A percentile compares a stretch with the other conserved stretches of the same genome.
phyloP scores from a whole-genome alignment of 1,139 yeast genomes.

The Cylindricascospora bacillispora region DNA sequence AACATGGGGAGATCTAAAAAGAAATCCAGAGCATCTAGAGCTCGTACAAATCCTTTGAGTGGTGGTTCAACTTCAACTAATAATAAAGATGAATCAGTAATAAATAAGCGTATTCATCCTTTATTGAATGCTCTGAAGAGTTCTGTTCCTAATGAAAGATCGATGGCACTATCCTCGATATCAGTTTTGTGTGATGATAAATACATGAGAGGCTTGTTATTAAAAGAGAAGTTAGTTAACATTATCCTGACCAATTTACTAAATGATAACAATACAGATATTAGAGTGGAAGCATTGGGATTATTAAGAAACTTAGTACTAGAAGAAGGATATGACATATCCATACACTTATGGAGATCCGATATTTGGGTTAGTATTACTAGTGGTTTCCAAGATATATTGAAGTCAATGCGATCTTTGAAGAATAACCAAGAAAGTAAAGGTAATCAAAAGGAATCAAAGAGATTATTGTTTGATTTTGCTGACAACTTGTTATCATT shows the following conservation, averaged over 20 bases:
- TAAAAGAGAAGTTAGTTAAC: conserved; percentile 60
- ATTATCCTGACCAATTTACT: conserved; percentile 52
- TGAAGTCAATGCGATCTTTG: conserved; percentile 27
- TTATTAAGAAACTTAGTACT: conserved; percentile 64
- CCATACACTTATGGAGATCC: conserved; percentile 63
- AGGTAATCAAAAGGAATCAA: conserved; percentile 26
- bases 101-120: conserved; percentile 51
- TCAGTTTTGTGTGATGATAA: conserved; percentile 60
- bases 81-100: conserved; percentile 36
- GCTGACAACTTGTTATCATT: conserved; percentile 66
- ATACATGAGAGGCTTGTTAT: conserved; percentile 44
- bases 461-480: conserved; percentile 44
- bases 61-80: conserved; percentile 16
- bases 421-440: conserved; percentile 28
- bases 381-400: conserved; percentile 37
- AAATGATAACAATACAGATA: conserved; percentile 57
- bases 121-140: conserved; percentile 53
- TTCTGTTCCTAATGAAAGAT: conserved; percentile 54
- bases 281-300: conserved; percentile 71
- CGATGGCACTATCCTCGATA: conserved; percentile 68
- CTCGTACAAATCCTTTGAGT: conserved; percentile 39
- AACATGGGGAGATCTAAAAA: conserved; percentile 67
- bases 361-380: conserved; percentile 57
- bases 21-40: conserved; percentile 47
- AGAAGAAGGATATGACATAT: conserved; percentile 83